Base-by-base conservation (phyloP, 73 alveolate genomes). In the Paramecium pentaurelia region DNA sequence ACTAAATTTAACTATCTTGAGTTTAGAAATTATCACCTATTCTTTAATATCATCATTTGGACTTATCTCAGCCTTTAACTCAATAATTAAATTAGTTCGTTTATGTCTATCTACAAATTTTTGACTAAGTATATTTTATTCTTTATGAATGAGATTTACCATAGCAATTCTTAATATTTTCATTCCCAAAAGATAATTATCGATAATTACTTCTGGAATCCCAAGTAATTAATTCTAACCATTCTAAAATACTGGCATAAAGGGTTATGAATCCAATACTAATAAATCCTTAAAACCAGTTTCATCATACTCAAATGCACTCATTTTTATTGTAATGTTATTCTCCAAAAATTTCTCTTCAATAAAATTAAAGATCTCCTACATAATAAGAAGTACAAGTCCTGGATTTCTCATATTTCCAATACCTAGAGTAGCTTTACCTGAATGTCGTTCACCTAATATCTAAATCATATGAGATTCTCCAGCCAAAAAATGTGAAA, bases 321-420 rank as follows among this genome's bases (percentile, higher is more conserved):
- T 80, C 73, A 80, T 44, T 80, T 80, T 80, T 3, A 80, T 80
- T 0, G 91, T 80, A 27, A 80, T 49, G 47, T 80, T 25, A 44
- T 80, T 80, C 38, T 80, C 91, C 5, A 80, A 32, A 47, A 80
- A 80, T 64, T 49, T 80, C 73, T 80, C 91, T 27, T 80, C 91
- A 25, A 80, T 80, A 80, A 80, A 80, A 80, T 80, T 80, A 47
- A 80, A 80, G 22, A 47, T 80, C 58, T 80, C 91, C 34, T 80
- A 18, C 51, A 80, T 25, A n/a, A 80, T 32, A 8, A 45, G 58
- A 5, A 80, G 49, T 3, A 80, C 77, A 4, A 80, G 58, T 44
- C 91, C 91, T 5, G 91, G 91, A 36, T 80, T 80, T 80, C 91
- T 80, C 73, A 80, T 80, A 45, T 80, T 80, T 2, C 91, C 91